These are phyloP conservation scores for Ricinus communis DNA, from an alignment of 345 rosid species.

Conservation along the genomic window DNA sequence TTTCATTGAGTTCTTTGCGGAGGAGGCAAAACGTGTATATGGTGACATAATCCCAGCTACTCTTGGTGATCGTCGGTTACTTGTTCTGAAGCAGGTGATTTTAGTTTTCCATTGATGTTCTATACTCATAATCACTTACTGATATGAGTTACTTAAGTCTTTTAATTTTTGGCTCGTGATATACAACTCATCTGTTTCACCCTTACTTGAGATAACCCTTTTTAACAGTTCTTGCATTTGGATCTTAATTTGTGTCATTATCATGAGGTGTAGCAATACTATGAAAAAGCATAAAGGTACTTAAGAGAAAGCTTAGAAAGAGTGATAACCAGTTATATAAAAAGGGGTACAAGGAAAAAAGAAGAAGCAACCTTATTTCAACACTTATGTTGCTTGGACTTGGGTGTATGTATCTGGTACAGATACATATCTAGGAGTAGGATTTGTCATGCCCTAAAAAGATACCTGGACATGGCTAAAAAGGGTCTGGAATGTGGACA, in stretches of 20 bases:
- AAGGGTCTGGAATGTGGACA: too few species aligned
- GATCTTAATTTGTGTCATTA: background rate
- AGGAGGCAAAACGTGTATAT: slow-evolving; percentile 92
- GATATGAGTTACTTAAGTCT: background rate
- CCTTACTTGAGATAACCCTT: background rate
- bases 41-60: slow-evolving; percentile 92
- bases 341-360: background rate
- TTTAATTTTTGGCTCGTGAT: background rate
- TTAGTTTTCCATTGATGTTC: background rate
- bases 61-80: slow-evolving; percentile 71
- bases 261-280: background rate
- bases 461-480: too few species aligned
- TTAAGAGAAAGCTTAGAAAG: too few species aligned
- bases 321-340: background rate
- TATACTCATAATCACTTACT: background rate
- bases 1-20: slow-evolving; percentile 85
- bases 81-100: slow-evolving; percentile 83
- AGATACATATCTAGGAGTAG: too few species aligned
- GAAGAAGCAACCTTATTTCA: background rate
- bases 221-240: background rate
- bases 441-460: too few species aligned
- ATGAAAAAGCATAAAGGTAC: too few species aligned
- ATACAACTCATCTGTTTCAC: background rate
- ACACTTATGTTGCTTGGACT: too few species aligned
- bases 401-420: too few species aligned